Base-by-base conservation (phyloP, 176 grass and related monocot genomes). In the Eremochloa ophiuroides region DNA sequence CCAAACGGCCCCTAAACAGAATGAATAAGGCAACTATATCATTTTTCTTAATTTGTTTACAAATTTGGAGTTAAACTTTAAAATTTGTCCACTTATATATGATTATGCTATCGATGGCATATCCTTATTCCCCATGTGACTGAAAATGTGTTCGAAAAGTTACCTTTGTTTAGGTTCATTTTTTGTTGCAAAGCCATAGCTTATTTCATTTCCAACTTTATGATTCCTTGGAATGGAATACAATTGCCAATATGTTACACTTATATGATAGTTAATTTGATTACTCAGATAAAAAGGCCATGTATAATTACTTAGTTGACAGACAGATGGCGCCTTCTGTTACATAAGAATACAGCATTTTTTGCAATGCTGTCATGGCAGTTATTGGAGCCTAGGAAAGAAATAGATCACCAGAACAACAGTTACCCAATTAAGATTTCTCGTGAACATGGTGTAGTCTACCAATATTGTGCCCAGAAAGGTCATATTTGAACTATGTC, bases 121-220 rank as follows among this genome's bases (percentile, higher is more conserved):
- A 31, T 51, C 42, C 8, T 51, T 41, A 53, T 25, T 17, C 6
- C 66, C 50, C 13, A 1, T 77, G 22, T 66, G 73, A 29, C 15
- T 44, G 10, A 71, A 78, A 65, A 72, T 20, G 7, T 31, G 3
- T 66, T 77, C 18, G 23, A 46, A 79, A 77, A 23, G 22, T 46
- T 59, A 73, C 66, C 48, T 79, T 83, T 77, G 68, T 77, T 73
- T 38, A 23, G 20, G 58, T 78, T 37, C 17, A 74, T 73, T 73
- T 72, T 72, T 56, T 79, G 22, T 64, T 38, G 75, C 44, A n/a
- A 78, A 46, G 20, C 15, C 23, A 11, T 53, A 33, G 34, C 35
- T 10, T 71, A 43, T 76, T 69, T 40, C 20, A 38, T 55, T 34
- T 26, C 15, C 7, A 10, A 13, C 10, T 23, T 76, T 5, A 76